Evolutionary conservation across 805 yeast species (phyloP).

Genomic region (Sugiyamaella boreocaroliniensis): DNA sequence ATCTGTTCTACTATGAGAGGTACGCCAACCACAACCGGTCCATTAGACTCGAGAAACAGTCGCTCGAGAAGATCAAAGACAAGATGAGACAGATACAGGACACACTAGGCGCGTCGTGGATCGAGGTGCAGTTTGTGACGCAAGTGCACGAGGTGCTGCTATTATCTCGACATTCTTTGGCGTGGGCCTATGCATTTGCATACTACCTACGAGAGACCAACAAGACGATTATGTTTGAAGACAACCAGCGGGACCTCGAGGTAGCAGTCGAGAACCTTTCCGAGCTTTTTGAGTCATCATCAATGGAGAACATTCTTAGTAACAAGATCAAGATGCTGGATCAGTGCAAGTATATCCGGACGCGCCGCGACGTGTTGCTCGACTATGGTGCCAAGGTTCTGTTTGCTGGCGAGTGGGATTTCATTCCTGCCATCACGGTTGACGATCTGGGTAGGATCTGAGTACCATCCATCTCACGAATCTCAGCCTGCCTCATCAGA

Average conservation of each 20-base stretch:
- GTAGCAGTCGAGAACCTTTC: slow-evolving; percentile 65
- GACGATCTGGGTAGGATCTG: too few species aligned
- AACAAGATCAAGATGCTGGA: slow-evolving; percentile 34
- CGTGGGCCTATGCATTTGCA: slow-evolving; percentile 87
- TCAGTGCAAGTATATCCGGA: slow-evolving; percentile 37
- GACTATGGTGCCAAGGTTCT: slow-evolving; percentile 41
- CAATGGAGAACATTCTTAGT: slow-evolving; percentile 26
- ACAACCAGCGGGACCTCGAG: slow-evolving; percentile 57
- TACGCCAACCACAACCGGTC: slow-evolving; percentile 73
- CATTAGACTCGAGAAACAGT: slow-evolving; percentile 59
- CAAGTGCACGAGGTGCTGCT: slow-evolving; percentile 62
- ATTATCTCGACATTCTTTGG: slow-evolving; percentile 65
- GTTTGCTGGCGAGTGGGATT: slow-evolving; percentile 33
- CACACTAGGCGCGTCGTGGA: slow-evolving; percentile 65
- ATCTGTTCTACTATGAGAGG: slow-evolving; percentile 67
- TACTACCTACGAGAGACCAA: slow-evolving; percentile 52
- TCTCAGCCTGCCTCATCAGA: too few species aligned
- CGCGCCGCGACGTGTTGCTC: slow-evolving; percentile 38
- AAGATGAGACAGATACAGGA: slow-evolving; percentile 63
- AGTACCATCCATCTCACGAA: too few species aligned
- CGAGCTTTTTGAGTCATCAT: slow-evolving; percentile 45
- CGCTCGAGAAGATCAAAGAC: slow-evolving; percentile 56
- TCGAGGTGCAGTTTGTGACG: slow-evolving; percentile 75
- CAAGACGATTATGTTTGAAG: slow-evolving; percentile 59
- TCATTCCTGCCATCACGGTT: slow-evolving; percentile 6